These are phyloP conservation scores for Pholiota molesta DNA, from an alignment of 768 basidiomycete species.

Conservation along the genomic window DNA sequence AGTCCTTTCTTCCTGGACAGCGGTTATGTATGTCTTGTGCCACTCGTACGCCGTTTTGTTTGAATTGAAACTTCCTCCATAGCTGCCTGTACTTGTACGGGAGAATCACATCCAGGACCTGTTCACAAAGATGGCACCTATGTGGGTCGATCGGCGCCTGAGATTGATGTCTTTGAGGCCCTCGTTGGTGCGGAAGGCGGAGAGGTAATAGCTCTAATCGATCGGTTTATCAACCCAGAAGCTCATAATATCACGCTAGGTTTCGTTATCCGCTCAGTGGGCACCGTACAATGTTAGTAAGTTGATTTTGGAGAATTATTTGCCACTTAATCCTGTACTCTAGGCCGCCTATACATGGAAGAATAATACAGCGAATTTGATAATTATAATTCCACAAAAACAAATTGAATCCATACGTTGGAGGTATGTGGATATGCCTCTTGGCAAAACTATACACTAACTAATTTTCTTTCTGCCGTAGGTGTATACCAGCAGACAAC, in stretches of 20 bases:
- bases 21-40: conserved; percentile 31
- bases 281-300: conserved; percentile 61
- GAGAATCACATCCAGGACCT: conserved; percentile 44
- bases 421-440: conserved; percentile 40
- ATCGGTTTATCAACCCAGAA: background rate
- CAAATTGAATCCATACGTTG: conserved; percentile 59
- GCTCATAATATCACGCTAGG: conserved; percentile 27
- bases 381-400: conserved; percentile 51
- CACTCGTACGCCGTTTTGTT: background rate
- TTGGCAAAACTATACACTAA: background rate
- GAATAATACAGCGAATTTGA: conserved; percentile 51
- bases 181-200: conserved; percentile 31
- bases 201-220: conserved; percentile 16
- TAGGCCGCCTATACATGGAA: conserved; percentile 62
- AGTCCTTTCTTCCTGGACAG: conserved; percentile 75
- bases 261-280: conserved; percentile 56
- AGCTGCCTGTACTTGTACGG: conserved; percentile 43
- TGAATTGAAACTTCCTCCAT: background rate
- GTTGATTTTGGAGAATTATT: background rate
- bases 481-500: conserved; percentile 71
- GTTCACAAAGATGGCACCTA: conserved; percentile 51
- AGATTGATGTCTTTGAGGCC: conserved; percentile 73
- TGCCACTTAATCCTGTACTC: background rate
- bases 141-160: conserved; percentile 63
- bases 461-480: conserved; percentile 30